These are phyloP conservation scores for Clonostachys solani DNA, from an alignment of 2,329 filamentous ascomycete genomes.

Conservation along the genomic window DNA sequence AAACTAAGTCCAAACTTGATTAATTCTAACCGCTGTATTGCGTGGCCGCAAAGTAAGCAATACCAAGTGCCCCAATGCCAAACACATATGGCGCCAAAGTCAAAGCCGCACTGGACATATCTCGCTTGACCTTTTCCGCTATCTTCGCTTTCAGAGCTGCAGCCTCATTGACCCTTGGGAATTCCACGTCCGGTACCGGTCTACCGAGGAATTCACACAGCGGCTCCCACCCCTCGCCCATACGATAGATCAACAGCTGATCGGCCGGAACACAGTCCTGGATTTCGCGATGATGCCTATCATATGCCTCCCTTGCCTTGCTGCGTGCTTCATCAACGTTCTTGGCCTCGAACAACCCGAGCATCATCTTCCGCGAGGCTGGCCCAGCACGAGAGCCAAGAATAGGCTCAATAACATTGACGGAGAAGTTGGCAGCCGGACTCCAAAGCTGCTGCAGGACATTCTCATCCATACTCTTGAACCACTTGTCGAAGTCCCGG, in stretches of 20 bases:
- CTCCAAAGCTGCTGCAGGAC: constrained; percentile 14
- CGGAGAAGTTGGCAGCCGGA: constrained; percentile 7
- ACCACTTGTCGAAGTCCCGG: constrained; percentile 23
- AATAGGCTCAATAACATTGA: constrained; percentile 15
- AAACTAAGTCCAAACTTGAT: too few species aligned
- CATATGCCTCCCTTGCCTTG: constrained; percentile 15
- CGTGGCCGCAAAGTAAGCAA: too few species aligned
- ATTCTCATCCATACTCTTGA: constrained; percentile 19
- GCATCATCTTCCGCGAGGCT: constrained; percentile 14
- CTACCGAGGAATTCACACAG: constrained; percentile 28
- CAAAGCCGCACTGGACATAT: too few species aligned
- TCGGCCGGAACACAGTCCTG: constrained; percentile 17
- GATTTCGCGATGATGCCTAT: constrained; percentile 19
- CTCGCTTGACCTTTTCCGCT: background rate
- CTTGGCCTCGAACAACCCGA: constrained; percentile 16
- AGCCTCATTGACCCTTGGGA: constrained; percentile 19
- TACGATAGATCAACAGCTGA: constrained; percentile 15
- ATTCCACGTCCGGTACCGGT: constrained; percentile 17
- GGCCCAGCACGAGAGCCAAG: constrained; percentile 20
- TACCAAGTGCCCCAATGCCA: too few species aligned
- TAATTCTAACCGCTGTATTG: too few species aligned
- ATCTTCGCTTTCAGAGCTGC: background rate
- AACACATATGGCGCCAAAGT: too few species aligned
- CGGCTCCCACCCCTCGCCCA: constrained; percentile 26
- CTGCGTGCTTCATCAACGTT: constrained; percentile 10